phyloP scores from a whole-genome alignment of 495 filamentous ascomycete species.

The Aspergillus avenaceus region DNA sequence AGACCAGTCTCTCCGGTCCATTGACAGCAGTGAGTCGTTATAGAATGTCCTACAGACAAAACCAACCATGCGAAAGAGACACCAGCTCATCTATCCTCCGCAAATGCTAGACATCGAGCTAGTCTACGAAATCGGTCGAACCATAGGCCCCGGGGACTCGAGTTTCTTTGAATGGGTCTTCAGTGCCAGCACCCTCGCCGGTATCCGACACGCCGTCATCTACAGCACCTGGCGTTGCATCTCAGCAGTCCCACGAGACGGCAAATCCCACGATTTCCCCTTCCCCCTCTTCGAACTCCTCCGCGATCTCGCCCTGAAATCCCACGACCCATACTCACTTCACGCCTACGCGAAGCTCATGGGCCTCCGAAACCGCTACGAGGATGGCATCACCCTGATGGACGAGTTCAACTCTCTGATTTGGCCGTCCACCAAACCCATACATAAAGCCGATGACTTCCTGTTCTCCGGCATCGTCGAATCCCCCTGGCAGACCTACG shows the following conservation, averaged over 20 bases:
- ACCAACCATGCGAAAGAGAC: background rate
- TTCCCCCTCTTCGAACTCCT: constrained; percentile 12
- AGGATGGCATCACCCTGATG: constrained; percentile 20
- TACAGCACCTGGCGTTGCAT: constrained; percentile 11
- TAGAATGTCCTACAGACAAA: no score
- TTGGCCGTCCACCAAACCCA: no score
- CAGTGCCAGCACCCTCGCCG: constrained; percentile 23
- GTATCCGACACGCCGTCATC: constrained; percentile 10
- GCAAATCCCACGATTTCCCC: background rate
- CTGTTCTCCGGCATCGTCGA: no score
- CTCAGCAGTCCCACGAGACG: background rate
- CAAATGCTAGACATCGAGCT: constrained; percentile 21
- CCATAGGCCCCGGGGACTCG: background rate
- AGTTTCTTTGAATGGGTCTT: constrained; percentile 20
- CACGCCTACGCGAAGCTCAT: constrained; percentile 27
- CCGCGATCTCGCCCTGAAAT: constrained; percentile 16
- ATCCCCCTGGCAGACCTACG: constrained; percentile 26
- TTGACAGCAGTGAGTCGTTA: no score
- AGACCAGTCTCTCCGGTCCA: no score
- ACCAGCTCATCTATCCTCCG: background rate
- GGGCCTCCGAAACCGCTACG: constrained; percentile 13
- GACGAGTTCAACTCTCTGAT: constrained; percentile 22
- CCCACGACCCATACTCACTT: constrained; percentile 28
- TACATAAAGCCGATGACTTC: no score
- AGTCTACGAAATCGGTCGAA: constrained; percentile 22